These are phyloP conservation scores for Sungouiella thailandica DNA, from an alignment of 805 yeast species.

Conservation along the genomic window DNA sequence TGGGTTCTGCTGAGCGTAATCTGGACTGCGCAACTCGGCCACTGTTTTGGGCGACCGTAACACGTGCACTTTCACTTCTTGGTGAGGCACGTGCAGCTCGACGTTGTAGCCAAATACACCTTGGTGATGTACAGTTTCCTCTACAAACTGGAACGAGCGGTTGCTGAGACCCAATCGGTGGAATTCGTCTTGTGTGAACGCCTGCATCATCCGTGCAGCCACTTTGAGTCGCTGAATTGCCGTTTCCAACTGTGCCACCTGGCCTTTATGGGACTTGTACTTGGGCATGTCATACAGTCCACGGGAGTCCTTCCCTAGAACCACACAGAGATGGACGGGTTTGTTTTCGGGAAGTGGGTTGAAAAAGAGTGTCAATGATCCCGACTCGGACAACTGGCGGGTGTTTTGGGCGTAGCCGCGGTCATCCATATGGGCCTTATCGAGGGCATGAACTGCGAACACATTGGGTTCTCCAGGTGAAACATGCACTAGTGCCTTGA, in stretches of 20 bases:
- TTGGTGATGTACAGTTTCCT: conserved; percentile 36
- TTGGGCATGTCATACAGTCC: conserved; percentile 65
- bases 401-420: conserved; percentile 22
- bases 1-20: conserved; percentile 82
- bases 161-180: conserved; percentile 69
- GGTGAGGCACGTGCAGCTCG: conserved; percentile 51
- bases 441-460: conserved; percentile 46
- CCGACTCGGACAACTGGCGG: conserved; percentile 18
- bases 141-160: conserved; percentile 70
- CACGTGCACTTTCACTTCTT: conserved; percentile 73
- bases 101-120: conserved; percentile 30
- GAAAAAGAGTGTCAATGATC: conserved; percentile 19
- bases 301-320: conserved; percentile 74
- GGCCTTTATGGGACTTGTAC: conserved; percentile 41
- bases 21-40: conserved; percentile 67
- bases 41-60: conserved; percentile 62
- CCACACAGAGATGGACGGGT: conserved; percentile 74
- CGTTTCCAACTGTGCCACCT: conserved; percentile 61
- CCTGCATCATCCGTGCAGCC: conserved; percentile 86
- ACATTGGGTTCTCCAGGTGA: conserved; percentile 59
- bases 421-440: conserved; percentile 24
- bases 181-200: conserved; percentile 90
- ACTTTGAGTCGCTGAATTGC: conserved; percentile 73
- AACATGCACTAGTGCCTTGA: conserved; percentile 71
- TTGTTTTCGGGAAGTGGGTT: conserved; percentile 58